Base-by-base conservation (phyloP, 495 filamentous ascomycete species). In the Glonium stellatum region DNA sequence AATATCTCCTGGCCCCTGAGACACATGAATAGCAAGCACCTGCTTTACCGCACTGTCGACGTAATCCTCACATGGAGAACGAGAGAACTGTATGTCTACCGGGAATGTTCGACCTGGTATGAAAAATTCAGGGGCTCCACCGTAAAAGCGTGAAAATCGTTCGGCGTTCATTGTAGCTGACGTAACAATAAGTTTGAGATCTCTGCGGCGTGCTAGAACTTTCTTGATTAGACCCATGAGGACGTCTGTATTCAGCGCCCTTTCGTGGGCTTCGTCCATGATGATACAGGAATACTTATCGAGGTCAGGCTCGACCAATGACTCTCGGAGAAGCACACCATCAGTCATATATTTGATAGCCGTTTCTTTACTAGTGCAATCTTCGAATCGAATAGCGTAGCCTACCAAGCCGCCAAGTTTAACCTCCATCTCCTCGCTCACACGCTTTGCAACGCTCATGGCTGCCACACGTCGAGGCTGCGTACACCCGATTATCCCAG, bases 341-440 rank as follows among this genome's bases (percentile, higher is more conserved):
- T 99, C 95, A 1, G 95, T 99, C 95, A 99, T 97, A 69, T 99
- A 99, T 73, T 99, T 99, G 72, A 99, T 97, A 60, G 84, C 78
- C 0, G 95, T 99, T 57, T 97, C 85, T 62, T 88, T 87, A 72
- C 88, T 92, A 2, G 95, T 99, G 72, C 92, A 97, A 74, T 99
- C 95, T 69, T 99, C 95, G 70, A 99, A 99, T 31, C 95, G 91
- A 71, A 99, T 99, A 1, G 95, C 92, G 75, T 97, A 99, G 49
- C 95, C 95, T 34, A 99, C 95, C 0, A 84, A 76, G 42, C 84
- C 85, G 22, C 95, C 95, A 13, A 99, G 80, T 52, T 87, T 86
- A n/a, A 96, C 90, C 66, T 95, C 90, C 95, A 99, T 99, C 74
- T 99, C 95, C 71, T 99, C 95, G 62, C 89, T 90, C 23, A 99